A percentile compares a stretch with the other conserved stretches of the same genome.
Conservation (phyloP, 2,329 filamentous ascomycete species). For the Calonectria pseudoturangicola region DNA sequence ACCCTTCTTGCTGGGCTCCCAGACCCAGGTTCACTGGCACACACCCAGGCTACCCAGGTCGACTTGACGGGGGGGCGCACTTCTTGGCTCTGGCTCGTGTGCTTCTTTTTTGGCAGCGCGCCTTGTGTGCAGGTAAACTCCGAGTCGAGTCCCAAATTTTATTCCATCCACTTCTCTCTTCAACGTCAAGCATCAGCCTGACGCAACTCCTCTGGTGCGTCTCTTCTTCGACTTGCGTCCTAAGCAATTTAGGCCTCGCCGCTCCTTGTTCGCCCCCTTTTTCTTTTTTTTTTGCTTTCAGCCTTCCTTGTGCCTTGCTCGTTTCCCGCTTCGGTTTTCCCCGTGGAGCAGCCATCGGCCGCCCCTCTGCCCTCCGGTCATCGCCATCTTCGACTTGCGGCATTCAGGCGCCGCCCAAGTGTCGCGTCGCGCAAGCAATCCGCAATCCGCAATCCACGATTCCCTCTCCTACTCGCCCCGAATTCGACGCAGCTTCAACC, state of each 20-base stretch:
- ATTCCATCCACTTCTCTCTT: constrained; percentile 44
- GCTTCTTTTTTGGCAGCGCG: constrained; percentile 34
- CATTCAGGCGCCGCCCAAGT: constrained; percentile 42
- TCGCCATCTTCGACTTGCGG: constrained; percentile 44
- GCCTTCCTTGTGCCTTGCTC: constrained; percentile 24
- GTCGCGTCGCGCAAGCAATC: constrained; percentile 51
- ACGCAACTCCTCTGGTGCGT: constrained; percentile 50
- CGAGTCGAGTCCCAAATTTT: constrained; percentile 53
- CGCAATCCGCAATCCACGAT: constrained; percentile 21
- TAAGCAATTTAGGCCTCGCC: constrained; percentile 28
- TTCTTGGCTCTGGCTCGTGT: constrained; percentile 38
- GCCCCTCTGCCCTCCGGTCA: constrained; percentile 46
- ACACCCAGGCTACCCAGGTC: constrained; percentile 14
- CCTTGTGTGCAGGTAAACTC: constrained; percentile 40
- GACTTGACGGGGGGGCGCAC: constrained; percentile 24
- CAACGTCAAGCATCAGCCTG: constrained; percentile 52
- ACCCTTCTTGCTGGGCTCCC: constrained; percentile 7
- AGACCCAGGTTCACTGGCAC: constrained; percentile 16
- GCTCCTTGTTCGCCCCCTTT: constrained; percentile 33
- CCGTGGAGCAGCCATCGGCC: constrained; percentile 26
- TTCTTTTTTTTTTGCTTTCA: constrained; percentile 25
- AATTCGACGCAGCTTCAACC: constrained; percentile 48
- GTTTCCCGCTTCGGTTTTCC: constrained; percentile 27
- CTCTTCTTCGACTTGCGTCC: constrained; percentile 39
- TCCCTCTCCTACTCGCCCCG: constrained; percentile 19